Evolutionary conservation across 2,329 filamentous ascomycete species (phyloP), one percentile per base, ranked within the genome.

Genomic region (Talaromyces sp.): DNA sequence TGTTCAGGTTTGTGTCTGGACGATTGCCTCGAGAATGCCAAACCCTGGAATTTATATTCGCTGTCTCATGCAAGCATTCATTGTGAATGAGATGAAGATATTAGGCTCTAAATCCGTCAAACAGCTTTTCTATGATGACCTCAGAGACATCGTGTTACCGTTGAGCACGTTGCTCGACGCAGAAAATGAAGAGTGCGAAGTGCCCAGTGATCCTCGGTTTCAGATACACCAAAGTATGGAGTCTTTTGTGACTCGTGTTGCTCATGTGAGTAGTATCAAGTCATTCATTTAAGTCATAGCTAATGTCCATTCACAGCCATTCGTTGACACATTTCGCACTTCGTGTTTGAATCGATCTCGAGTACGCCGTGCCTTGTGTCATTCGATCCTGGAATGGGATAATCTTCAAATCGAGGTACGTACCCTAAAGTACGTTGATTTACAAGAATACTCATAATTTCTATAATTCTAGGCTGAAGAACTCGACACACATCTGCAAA

Each of bases 291-390:
- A 22, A 22, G 31, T 43, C 27, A 47, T 15, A 22, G 13, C 19
- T 60, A 45, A 50, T 84, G 13, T 41, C 3, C 19, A 39, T 19
- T 19, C 7, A 5, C 82, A 92, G 75, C 88, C 90, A 0, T 97
- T 93, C 72, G 81, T 97, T 19, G 93, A 97, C 69, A 85, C 96
- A 17, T 89, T 95, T 71, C 87, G 93, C 57, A 90, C 91, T 8
- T 83, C 95, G 19, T 96, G 93, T 71, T 91, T 98, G 74, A 99
- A 98, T 73, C 85, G 93, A 61, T 96, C 92, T 73, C 89, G 95
- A 2, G 87, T 96, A 49, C 87, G 95, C n/a, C 87, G 95, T 41
- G 93, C 90, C n/a, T 84, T 99, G 9, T 93, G 89, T 67, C 94
- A 98, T 74, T 86, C 89, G 15, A 87, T 97, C 41, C 81, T 87